Percentiles rank a stretch among this genome's conserved stretches.
Conservation (phyloP, 2,329 filamentous ascomycete genomes). For the Hortaea sp. region DNA sequence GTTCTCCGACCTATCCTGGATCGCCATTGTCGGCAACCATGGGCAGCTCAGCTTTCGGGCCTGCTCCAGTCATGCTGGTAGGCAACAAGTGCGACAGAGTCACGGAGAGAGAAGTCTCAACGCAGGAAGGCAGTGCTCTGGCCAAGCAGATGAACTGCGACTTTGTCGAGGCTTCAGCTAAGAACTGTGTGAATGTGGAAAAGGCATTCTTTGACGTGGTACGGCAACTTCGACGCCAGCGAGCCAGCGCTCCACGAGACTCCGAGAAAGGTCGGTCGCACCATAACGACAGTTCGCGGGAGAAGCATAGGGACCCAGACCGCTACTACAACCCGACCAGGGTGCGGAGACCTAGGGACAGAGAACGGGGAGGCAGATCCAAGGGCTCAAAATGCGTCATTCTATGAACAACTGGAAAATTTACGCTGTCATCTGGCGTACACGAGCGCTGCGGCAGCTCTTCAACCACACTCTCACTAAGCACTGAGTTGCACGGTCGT, state of each 20-base stretch:
- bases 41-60: constrained; percentile 46
- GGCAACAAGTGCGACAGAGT: constrained; percentile 98
- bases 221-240: constrained; percentile 74
- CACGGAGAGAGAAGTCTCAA: constrained; percentile 90
- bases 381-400: constrained; percentile 9
- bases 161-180: constrained; percentile 92
- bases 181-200: constrained; percentile 97
- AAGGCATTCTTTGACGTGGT: constrained; percentile 99
- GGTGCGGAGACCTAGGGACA: background rate
- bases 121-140: constrained; percentile 85
- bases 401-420: constrained; percentile 2
- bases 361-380: background rate
- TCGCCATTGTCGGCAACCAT: constrained; percentile 56
- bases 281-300: background rate
- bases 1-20: constrained; percentile 66
- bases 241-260: constrained; percentile 27
- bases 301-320: background rate
- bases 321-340: background rate
- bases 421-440: too few species aligned
- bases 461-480: too few species aligned
- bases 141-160: constrained; percentile 90
- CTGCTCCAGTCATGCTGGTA: constrained; percentile 92
- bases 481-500: too few species aligned
- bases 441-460: too few species aligned
- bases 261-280: constrained; percentile 1